Percentiles rank a stretch among this genome's conserved stretches.
Conservation (phyloP, 2,329 filamentous ascomycete genomes). For the Cladobotryum mycophilum region DNA sequence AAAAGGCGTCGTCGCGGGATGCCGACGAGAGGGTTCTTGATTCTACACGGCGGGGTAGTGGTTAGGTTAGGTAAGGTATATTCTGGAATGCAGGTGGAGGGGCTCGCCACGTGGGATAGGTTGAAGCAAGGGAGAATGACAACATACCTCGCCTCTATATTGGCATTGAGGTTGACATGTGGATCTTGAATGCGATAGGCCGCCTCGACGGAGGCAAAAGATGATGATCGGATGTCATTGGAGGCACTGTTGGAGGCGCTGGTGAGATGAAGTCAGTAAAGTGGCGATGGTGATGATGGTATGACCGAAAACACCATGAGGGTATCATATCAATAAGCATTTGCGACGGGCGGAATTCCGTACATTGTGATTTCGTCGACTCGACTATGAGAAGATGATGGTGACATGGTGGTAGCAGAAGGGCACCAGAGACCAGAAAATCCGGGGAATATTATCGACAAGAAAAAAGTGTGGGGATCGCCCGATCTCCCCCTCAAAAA, state of each 20-base stretch:
- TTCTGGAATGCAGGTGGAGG: conserved; percentile 3
- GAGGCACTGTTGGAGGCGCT: conserved; percentile 15
- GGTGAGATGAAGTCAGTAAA: conserved; percentile 15
- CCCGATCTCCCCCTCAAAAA: not conserved
- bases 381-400: conserved; percentile 18
- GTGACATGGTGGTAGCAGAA: conserved; percentile 10
- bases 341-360: not conserved
- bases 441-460: conserved; percentile 11
- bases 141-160: conserved; percentile 40
- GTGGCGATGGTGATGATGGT: too few relatives aligned
- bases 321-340: too few relatives aligned
- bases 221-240: conserved; percentile 22
- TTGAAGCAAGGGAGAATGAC: not conserved
- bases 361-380: conserved; percentile 24
- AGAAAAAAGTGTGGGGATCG: conserved; percentile 11
- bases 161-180: conserved; percentile 39
- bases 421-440: conserved; percentile 5
- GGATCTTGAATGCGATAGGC: conserved; percentile 26
- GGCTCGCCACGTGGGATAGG: conserved; percentile 7
- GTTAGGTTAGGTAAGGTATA: conserved; percentile 5
- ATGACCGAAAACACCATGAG: too few relatives aligned
- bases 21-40: conserved; percentile 45
- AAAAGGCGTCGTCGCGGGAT: conserved; percentile 46
- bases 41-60: conserved; percentile 18
- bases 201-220: conserved; percentile 30